phyloP scores from a whole-genome alignment of 108 stramenopile species.

The Parmales sp. region DNA sequence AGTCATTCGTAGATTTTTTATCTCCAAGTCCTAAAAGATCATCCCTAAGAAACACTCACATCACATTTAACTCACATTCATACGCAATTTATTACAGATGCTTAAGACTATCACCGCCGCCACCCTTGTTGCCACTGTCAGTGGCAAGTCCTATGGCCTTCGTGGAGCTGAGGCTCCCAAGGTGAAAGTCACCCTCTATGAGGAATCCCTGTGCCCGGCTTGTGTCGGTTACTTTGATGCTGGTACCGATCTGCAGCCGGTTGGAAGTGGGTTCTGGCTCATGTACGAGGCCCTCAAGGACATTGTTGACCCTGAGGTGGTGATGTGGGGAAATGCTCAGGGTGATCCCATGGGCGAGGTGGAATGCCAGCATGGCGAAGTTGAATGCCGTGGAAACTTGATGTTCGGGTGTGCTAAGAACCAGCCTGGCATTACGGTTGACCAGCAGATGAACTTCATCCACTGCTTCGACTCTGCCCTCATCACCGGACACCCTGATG shows the following conservation, averaged over 20 bases:
- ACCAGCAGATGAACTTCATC: neutral
- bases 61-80: too few species aligned
- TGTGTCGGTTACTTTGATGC: neutral
- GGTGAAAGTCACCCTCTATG: neutral
- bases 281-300: slow-evolving; percentile 5
- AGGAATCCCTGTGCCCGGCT: neutral
- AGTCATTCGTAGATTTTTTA: too few species aligned
- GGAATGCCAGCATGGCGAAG: neutral
- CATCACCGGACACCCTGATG: neutral
- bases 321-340: neutral
- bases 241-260: neutral
- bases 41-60: too few species aligned
- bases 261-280: neutral
- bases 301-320: neutral
- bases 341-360: neutral
- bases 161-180: neutral
- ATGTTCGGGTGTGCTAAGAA: neutral
- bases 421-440: neutral
- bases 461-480: neutral
- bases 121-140: neutral
- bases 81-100: too few species aligned
- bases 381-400: neutral
- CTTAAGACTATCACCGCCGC: neutral
- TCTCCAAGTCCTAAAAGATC: too few species aligned
- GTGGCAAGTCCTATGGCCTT: too few species aligned